Base-by-base conservation (phyloP, 768 basidiomycete genomes). In the Heimioporus sp. region DNA sequence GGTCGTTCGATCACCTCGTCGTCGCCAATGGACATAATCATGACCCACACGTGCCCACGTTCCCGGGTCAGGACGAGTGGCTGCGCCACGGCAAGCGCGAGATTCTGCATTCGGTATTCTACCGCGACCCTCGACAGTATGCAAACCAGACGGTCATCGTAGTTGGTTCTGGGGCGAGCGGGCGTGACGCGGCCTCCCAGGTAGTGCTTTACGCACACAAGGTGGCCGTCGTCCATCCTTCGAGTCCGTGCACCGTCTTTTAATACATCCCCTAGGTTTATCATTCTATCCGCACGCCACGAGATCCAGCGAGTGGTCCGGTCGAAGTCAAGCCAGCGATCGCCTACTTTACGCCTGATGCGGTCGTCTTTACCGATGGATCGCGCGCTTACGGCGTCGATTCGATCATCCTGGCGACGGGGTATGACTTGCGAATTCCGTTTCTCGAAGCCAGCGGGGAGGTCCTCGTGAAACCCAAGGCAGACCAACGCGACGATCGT, bases 11-110 rank as follows among this genome's bases (percentile, higher is more conserved):
- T 54, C 83, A 84, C 59, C 68, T 85, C 21, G 67, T 84, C 28
- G 74, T 81, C 32, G 80, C 80, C 20, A 75, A 67, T n/a, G 83
- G 83, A 5, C 79, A 79, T 52, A 77, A 82, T 51, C 81, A 80
- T 54, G 69, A 76, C 50, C 81, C 83, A 3, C 68, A 69, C 21
- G 67, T 74, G 2, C 76, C 75, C 6, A 54, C 57, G 6, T 82
- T 78, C 68, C 62, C 59, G 12, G 82, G 82, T 2, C 72, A 78
- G 47, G 72, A 78, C 2, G 68, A 67, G 6, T 84, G 83, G 82
- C 60, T 80, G 10, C 67, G 61, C 4, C 67, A 64, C 32, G 50
- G 57, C 55, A 10, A 51, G 37, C 72, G 79, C 24, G 66, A 76
- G 51, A 72, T 82, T 1, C 31, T 77, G 10, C 82, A 84, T 61